Evolutionary conservation across 805 yeast species (phyloP).

Genomic region (Saccharomycopsis oosterbeekiorum): DNA sequence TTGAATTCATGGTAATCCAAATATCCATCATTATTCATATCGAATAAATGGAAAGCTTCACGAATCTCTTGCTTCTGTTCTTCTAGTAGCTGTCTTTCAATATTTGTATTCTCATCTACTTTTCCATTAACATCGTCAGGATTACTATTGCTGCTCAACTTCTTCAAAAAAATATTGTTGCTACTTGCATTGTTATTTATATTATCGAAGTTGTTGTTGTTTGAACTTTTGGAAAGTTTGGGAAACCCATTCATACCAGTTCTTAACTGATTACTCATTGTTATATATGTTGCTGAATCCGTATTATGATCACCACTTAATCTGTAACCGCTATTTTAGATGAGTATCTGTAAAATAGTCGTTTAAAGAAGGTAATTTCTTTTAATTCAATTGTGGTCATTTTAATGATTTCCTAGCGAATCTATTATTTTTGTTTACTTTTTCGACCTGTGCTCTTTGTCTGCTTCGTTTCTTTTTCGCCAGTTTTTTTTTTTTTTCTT

Average conservation of each 20-base stretch:
- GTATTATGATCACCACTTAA: no score
- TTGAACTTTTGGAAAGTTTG: not conserved
- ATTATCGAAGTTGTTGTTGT: not conserved
- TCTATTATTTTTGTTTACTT: not conserved
- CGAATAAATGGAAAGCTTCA: constrained; percentile 87
- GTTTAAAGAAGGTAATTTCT: no score
- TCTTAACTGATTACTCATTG: not conserved
- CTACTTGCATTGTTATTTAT: not conserved
- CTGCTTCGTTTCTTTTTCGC: no score
- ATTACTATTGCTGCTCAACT: not conserved
- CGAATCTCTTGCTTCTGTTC: constrained; percentile 87
- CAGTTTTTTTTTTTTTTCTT: not conserved
- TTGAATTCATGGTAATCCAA: constrained; percentile 89
- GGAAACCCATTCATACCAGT: not conserved
- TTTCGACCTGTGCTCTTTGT: not conserved
- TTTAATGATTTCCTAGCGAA: no score
- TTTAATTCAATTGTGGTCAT: no score
- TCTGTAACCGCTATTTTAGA: no score
- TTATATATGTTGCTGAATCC: not conserved
- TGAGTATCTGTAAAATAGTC: no score
- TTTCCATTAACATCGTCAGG: not conserved
- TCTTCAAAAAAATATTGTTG: not conserved
- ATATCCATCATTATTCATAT: constrained; percentile 82
- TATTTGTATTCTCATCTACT: constrained; percentile 22
- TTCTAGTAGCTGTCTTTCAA: constrained; percentile 54